Evolutionary conservation across 2,329 filamentous ascomycete genomes (phyloP).

Genomic region (Moelleriella libera): DNA sequence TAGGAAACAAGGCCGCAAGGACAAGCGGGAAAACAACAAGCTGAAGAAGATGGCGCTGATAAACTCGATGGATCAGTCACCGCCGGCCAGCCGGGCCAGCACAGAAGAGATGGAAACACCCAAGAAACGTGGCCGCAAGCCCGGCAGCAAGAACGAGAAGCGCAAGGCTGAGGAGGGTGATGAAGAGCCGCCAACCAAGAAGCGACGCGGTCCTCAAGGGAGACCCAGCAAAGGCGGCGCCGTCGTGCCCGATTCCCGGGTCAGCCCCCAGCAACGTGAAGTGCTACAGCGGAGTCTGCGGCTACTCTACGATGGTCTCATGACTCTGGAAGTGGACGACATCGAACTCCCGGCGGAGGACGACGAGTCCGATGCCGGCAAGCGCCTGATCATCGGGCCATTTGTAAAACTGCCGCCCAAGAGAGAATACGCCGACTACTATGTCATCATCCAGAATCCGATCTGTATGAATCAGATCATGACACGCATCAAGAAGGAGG

Average conservation of each 20-base stretch:
- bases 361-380: constrained; percentile 42
- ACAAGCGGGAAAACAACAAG: constrained; percentile 65
- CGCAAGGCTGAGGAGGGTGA: constrained; percentile 75
- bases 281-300: constrained; percentile 70
- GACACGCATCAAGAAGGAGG: constrained; percentile 89
- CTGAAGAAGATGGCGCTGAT: constrained; percentile 36
- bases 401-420: constrained; percentile 87
- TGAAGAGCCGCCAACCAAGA: constrained; percentile 64
- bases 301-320: constrained; percentile 63
- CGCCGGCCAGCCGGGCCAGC: constrained; percentile 64
- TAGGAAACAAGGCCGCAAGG: constrained; percentile 74
- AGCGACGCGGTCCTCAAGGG: constrained; percentile 57
- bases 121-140: constrained; percentile 79
- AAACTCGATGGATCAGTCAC: constrained; percentile 48
- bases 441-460: constrained; percentile 78
- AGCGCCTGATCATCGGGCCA: constrained; percentile 78
- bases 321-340: constrained; percentile 72
- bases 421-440: constrained; percentile 88
- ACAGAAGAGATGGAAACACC: constrained; percentile 65
- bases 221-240: constrained; percentile 46
- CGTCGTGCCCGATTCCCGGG: constrained; percentile 23
- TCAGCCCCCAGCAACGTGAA: constrained; percentile 56
- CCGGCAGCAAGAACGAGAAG: constrained; percentile 61
- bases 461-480: constrained; percentile 95
- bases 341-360: constrained; percentile 40